Percentiles rank a stretch among this genome's conserved stretches.
phyloP scores from a whole-genome alignment of 108 stramenopile species.

The Stephanodiscus triporus region DNA sequence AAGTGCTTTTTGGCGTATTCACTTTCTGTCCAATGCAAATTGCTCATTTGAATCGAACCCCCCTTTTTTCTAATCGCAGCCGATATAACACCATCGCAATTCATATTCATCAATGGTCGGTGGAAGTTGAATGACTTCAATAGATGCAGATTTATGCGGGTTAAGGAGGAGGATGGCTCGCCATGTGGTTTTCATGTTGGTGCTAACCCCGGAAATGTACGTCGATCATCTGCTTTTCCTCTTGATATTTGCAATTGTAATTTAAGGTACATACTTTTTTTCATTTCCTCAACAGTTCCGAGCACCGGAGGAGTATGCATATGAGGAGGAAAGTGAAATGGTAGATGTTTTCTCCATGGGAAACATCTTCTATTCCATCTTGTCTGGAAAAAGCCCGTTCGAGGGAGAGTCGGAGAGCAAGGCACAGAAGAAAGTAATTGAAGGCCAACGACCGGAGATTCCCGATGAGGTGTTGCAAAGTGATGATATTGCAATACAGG shows the following conservation, averaged over 20 bases:
- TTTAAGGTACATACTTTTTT: background rate
- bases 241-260: background rate
- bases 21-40: background rate
- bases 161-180: constrained; percentile 42
- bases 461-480: constrained; percentile 45
- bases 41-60: background rate
- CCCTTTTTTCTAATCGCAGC: constrained; percentile 14
- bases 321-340: constrained; percentile 64
- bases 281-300: constrained; percentile 29
- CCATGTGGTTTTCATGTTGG: constrained; percentile 59
- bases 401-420: constrained; percentile 36
- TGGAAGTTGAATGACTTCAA: constrained; percentile 81
- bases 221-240: constrained; percentile 2
- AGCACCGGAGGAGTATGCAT: constrained; percentile 75
- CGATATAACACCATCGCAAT: constrained; percentile 70
- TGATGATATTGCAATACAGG: constrained; percentile 52
- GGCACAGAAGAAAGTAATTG: constrained; percentile 34
- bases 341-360: constrained; percentile 79
- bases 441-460: constrained; percentile 58
- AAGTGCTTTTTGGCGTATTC: background rate
- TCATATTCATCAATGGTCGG: constrained; percentile 60
- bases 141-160: constrained; percentile 65
- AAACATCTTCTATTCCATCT: constrained; percentile 65
- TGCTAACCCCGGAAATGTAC: constrained; percentile 60
- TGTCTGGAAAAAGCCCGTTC: constrained; percentile 62